These are phyloP conservation scores for Pleurotus djamor DNA, from an alignment of 768 basidiomycete species.

Conservation along the genomic window DNA sequence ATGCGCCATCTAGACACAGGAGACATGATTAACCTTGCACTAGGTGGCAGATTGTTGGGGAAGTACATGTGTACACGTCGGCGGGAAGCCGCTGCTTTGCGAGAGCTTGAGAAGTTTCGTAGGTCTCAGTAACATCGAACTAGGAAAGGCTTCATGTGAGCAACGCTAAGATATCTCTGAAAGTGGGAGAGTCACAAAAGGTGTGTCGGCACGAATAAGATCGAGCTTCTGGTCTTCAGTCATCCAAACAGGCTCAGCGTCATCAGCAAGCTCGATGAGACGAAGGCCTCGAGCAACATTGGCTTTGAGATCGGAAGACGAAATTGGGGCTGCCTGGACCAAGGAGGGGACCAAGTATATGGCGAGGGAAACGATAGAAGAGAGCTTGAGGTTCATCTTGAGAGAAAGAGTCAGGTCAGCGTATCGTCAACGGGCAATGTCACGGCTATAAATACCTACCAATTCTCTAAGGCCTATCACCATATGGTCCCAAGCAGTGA, in stretches of 20 bases:
- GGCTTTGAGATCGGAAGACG: not conserved
- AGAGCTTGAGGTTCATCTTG: not conserved
- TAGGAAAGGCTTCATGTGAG: conserved; percentile 4
- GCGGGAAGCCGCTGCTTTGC: not conserved
- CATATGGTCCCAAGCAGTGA: too few species aligned
- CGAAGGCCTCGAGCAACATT: conserved; percentile 27
- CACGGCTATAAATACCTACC: too few species aligned
- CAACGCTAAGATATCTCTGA: not conserved
- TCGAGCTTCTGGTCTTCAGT: conserved; percentile 26
- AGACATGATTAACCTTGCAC: not conserved
- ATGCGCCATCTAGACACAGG: conserved; percentile 16
- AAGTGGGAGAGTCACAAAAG: conserved; percentile 19
- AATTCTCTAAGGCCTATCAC: too few species aligned
- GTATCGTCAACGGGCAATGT: too few species aligned
- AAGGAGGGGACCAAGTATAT: not conserved
- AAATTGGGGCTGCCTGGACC: conserved; percentile 5
- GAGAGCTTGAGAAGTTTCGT: conserved; percentile 16
- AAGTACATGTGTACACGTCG: not conserved
- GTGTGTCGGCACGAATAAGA: conserved; percentile 16
- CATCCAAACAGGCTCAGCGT: conserved; percentile 26
- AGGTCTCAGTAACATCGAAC: conserved; percentile 32
- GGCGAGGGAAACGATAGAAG: not conserved
- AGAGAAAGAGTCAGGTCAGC: not conserved
- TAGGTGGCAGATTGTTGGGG: not conserved
- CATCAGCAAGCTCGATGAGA: conserved; percentile 25